Base-by-base conservation (phyloP, 2,329 filamentous ascomycete species). In the Xylariaceae sp. region DNA sequence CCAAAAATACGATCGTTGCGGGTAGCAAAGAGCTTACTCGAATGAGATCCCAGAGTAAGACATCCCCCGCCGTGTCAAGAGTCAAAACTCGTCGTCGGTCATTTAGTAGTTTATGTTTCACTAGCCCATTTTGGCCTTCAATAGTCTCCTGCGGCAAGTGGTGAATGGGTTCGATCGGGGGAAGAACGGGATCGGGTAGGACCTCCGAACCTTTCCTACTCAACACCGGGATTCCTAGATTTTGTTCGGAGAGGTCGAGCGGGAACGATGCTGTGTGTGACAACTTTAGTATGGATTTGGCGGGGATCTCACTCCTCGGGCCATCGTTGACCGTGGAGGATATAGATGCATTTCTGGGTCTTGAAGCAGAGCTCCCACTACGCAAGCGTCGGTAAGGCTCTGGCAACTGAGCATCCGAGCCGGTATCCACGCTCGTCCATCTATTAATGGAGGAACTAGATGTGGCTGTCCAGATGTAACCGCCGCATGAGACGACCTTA, bases 21-120 rank as follows among this genome's bases (percentile, higher is more conserved):
- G 42, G 37, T 19, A 32, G 21, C 22, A 16, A 22, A 19, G 23
- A 14, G 10, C 72, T 53, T 70, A 91, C 88, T 72, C 85, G 82
- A 37, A 98, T 76, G 32, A 98, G 72, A 73, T 98, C 93, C 93
- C 93, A 98, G 53, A 98, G 70, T 37, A 96, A 73, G 3, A 97
- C 91, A 61, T 98, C 93, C 14, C 93, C 93, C 1, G 92, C 91
- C 2, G 93, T 96, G 65, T 98, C 93, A 42, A 95, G 72, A 0
- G 93, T 98, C 53, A 98, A 72, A 4, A 94, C 91, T 48, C 90
- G 80, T 61, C 88, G 85, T 55, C 92, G 80, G 64, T 98, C 92
- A 65, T 95, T 97, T 49, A 98, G 74, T 56, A 97, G 77, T 58
- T 86, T 84, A 65, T 96, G 88, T 67, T 97, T 98, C 50, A 97